phyloP scores from a whole-genome alignment of 805 yeast genomes.

The Hanseniaspora osmophila region DNA sequence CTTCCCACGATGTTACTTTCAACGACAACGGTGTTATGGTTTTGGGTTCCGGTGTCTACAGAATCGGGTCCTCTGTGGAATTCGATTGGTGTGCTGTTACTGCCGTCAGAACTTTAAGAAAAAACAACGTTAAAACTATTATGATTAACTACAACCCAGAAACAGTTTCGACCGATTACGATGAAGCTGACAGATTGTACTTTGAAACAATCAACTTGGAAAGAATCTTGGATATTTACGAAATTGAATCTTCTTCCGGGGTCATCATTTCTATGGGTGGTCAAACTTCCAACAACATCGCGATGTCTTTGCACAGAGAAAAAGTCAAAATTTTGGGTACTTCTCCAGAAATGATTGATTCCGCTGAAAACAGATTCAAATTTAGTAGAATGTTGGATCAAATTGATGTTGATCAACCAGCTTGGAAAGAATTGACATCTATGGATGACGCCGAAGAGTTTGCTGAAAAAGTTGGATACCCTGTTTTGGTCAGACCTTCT shows the following conservation, averaged over 20 bases:
- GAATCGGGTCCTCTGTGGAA: slow-evolving; percentile 96
- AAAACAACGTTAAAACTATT: slow-evolving; percentile 73
- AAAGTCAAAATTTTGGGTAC: slow-evolving; percentile 91
- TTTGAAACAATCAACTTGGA: slow-evolving; percentile 91
- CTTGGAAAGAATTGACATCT: slow-evolving; percentile 90
- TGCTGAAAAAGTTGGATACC: slow-evolving; percentile 80
- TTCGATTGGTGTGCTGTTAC: slow-evolving; percentile 99
- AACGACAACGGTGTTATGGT: slow-evolving; percentile 88
- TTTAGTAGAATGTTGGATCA: slow-evolving; percentile 88
- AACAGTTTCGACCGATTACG: slow-evolving; percentile 95
- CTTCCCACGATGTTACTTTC: slow-evolving; percentile 68
- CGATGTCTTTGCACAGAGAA: slow-evolving; percentile 60
- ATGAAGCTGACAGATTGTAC: slow-evolving; percentile 93
- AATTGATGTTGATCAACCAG: slow-evolving; percentile 89
- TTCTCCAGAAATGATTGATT: slow-evolving; percentile 85
- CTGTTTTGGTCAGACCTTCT: slow-evolving; percentile 94
- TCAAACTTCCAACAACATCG: slow-evolving; percentile 95
- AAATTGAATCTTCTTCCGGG: slow-evolving; percentile 77
- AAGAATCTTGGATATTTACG: slow-evolving; percentile 94
- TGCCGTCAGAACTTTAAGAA: slow-evolving; percentile 87
- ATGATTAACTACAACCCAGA: slow-evolving; percentile 98
- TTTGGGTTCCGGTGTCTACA: slow-evolving; percentile 96
- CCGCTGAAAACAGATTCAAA: slow-evolving; percentile 97
- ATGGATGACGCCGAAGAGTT: slow-evolving; percentile 72
- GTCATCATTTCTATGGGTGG: slow-evolving; percentile 96